Evolutionary conservation across 768 basidiomycete genomes (phyloP), one percentile per base, ranked within the genome.

Genomic region (Tricholoma hemisulphureum): DNA sequence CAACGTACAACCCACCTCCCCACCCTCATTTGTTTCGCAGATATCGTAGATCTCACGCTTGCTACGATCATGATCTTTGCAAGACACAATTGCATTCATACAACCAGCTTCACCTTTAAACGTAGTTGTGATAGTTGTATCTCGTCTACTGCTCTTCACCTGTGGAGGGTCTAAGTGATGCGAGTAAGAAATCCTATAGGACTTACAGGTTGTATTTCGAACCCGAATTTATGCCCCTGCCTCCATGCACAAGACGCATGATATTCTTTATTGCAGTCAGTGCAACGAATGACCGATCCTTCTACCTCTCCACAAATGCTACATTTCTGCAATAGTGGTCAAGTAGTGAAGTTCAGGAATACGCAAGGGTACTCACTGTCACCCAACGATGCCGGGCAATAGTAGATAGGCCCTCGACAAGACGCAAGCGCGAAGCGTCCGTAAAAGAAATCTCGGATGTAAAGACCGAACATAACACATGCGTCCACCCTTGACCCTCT

Each of bases 211-310:
- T 89, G 88, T 37, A 98, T 83, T 75, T 98, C 95, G 71, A 99
- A 97, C 26, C 93, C 95, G 63, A 98, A 95, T 62, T 80, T 88
- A 75, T 89, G 85, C 0, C 89, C 89, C 37, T 85, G 77, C 53
- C 80, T 82, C 91, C 93, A 98, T 18, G 93, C 97, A 70, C 97
- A 99, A 0, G 92, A 87, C 7, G 87, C 79, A 69, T 99, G 97
- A 69, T 88, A 94, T 62, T 90, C 85, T 52, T 80, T 83, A 14
- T 75, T 71, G 68, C 97, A 98, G 65, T 94, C 93, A 39, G 76
- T 82, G 75, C 97, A 99, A 41, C 85, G 83, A 26, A 95, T 78
- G 37, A 90, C 88, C 3, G 92, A 91, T 6, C 96, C 96, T 31
- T 86, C 83, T 7, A 73, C 69, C 56, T 83, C 78, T 35, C 83